Base-by-base conservation (phyloP, 2,329 filamentous ascomycete species). In the Alternaria sp. region DNA sequence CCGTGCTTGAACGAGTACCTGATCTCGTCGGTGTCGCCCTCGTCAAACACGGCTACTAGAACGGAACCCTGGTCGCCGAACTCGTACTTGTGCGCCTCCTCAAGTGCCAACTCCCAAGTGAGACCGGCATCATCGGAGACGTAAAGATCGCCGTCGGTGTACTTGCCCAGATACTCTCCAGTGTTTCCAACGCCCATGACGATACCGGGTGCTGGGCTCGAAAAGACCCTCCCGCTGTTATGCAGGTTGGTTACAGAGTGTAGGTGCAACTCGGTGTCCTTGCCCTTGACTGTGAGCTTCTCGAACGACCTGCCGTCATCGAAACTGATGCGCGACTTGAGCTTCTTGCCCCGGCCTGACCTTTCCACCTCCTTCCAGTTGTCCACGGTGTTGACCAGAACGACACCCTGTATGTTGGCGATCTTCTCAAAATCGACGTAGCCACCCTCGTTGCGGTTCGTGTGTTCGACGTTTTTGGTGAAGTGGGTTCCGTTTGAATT, bases 401-500 rank as follows among this genome's bases (percentile, higher is more conserved):
- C 92, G 60, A 99, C 92, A 37, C 96, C 96, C 78, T 98, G 94
- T 37, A 99, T 95, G 59, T 91, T 91, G 44, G 91, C 87, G 56
- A 99, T 89, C 81, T 97, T 97, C 78, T 99, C 96, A 73, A 98
- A 99, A 79, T 99, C 96, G 55, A 99, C 94, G 61, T 89, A 87
- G 3, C 93, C 94, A 26, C 83, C 81, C 10, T 78, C 72, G 73
- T 95, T 92, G 72, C 94, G 91, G 79, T 99, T 98, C 33, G 95
- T 97, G 78, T 97, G 91, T 63, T 96, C 92, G 60, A 95, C 87
- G 73, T 97, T 98, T 74, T 91, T 90, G 3, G 92, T 96, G 78
- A 98, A 99, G 80, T 95, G 97, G 3, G 94, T 97, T 64, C 96
- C 96, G 77, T 98, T 96, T 30, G 94, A 98, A 78, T 99, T 99